Percentiles rank a stretch among this genome's conserved stretches.
phyloP scores from a whole-genome alignment of 1,284 basidiomycete species.

The Exobasidium rhododendri region DNA sequence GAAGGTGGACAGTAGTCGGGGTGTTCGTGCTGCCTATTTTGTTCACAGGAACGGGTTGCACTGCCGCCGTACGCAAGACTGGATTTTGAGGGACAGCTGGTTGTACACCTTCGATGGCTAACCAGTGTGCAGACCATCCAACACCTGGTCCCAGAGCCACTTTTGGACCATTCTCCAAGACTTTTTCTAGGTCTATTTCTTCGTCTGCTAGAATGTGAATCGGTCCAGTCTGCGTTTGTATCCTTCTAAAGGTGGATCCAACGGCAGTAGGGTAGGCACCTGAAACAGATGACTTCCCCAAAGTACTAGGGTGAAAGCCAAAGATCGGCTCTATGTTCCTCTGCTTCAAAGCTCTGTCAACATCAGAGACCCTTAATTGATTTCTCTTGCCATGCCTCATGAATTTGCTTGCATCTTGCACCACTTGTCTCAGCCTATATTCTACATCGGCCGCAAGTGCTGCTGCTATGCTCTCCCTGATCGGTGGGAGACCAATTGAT shows the following conservation, averaged over 20 bases:
- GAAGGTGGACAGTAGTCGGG: slow-evolving; percentile 47
- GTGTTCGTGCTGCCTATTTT: slow-evolving; percentile 37
- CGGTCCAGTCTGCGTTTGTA: slow-evolving; percentile 54
- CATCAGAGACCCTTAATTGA: slow-evolving; percentile 80
- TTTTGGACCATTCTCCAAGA: slow-evolving; percentile 39
- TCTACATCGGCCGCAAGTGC: slow-evolving; percentile 93
- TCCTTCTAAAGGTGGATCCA: slow-evolving; percentile 52
- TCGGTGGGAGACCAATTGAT: slow-evolving; percentile 72
- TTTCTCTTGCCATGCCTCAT: slow-evolving; percentile 90
- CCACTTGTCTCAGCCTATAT: slow-evolving; percentile 87
- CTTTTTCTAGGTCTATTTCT: slow-evolving; percentile 85
- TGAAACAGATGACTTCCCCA: slow-evolving; percentile 26
- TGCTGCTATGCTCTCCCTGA: slow-evolving; percentile 76
- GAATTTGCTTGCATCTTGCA: slow-evolving; percentile 94
- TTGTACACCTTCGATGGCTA: slow-evolving; percentile 96
- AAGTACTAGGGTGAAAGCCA: slow-evolving; percentile 38
- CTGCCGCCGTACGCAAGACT: slow-evolving; percentile 56
- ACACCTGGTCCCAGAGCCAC: slow-evolving; percentile 48
- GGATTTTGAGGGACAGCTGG: slow-evolving; percentile 96
- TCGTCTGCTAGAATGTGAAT: slow-evolving; percentile 94
- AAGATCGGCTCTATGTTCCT: slow-evolving; percentile 74
- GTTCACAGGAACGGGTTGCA: slow-evolving; percentile 17
- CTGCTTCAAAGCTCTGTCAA: slow-evolving; percentile 87
- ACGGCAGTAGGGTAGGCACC: slow-evolving; percentile 22
- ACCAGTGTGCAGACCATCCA: slow-evolving; percentile 69